Evolutionary conservation across 805 yeast genomes (phyloP), one percentile per base, ranked within the genome.

Genomic region (Starmerella powellii): DNA sequence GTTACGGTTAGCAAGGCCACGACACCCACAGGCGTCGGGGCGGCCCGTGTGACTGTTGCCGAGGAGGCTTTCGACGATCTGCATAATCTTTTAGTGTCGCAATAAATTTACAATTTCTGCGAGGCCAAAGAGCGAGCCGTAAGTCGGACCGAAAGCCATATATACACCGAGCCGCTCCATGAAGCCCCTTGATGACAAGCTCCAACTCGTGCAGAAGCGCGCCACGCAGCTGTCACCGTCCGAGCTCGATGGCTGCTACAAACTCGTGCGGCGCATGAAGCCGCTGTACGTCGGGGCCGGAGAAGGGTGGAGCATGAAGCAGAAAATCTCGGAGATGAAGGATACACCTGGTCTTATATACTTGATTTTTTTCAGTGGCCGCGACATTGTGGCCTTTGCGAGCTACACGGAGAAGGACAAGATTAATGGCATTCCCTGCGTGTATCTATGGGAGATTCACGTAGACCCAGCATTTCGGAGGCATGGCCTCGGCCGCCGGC

Each of bases 401-500:
- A 35, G 41, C 15, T 48, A 33, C 35, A 38, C 34, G 16, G 23
- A 27, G 17, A 6, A 40, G 20, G 51, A 48, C 28, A 31, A 33
- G 12, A 11, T 31, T 8, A 21, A 30, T 3, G 35, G 35, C 27
- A n/a, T 18, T 8, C 21, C 34, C 6, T 37, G 40, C 21, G 20
- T 38, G 3, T 48, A 34, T 28, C 20, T 48, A 8, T 48, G 51
- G 50, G 52, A 48, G 32, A 39, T 48, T n/a, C 52, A 48, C 34
- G 52, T 48, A 4, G 39, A 32, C 20, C 44, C 44, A 12, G 10
- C 15, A 23, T 44, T 23, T 26, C 34, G 23, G 20, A 37, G 51
- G 28, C 51, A 41, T 16, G 43, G 46, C 5, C 19, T 48, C 4
- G 52, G 48, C 34, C 19, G 18, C 19, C 13, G 21, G 11, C 39